Evolutionary conservation across 495 filamentous ascomycete species (phyloP).

Genomic region (Penicillium simplicissimum): DNA sequence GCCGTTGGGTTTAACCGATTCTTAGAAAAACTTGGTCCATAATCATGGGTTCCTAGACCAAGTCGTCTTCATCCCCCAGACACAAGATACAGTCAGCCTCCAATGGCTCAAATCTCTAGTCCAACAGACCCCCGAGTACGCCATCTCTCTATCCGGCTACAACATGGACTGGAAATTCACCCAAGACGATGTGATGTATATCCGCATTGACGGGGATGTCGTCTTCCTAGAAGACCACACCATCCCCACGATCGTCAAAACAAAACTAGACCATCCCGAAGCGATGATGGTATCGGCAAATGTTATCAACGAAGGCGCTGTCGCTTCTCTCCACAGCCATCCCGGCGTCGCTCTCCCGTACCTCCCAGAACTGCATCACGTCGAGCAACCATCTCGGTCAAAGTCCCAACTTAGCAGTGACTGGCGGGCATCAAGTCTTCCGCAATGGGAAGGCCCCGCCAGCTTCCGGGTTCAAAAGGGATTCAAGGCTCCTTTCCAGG

Average conservation of each 20-base stretch:
- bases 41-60: slow-evolving; percentile 56
- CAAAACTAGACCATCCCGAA: slow-evolving; percentile 49
- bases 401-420: slow-evolving; percentile 21
- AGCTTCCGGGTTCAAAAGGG: slow-evolving; percentile 27
- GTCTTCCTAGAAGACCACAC: slow-evolving; percentile 55
- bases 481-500: slow-evolving; percentile 30
- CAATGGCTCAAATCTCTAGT: slow-evolving; percentile 43
- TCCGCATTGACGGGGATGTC: slow-evolving; percentile 59
- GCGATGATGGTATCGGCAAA: slow-evolving; percentile 54
- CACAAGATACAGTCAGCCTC: slow-evolving; percentile 45
- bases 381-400: slow-evolving; percentile 18
- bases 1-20: slow-evolving; percentile 8
- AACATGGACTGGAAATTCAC: slow-evolving; percentile 23
- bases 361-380: slow-evolving; percentile 32
- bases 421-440: slow-evolving; percentile 35
- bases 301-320: slow-evolving; percentile 46
- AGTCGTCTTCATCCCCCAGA: slow-evolving; percentile 55
- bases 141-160: slow-evolving; percentile 20
- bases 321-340: slow-evolving; percentile 39
- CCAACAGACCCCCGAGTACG: slow-evolving; percentile 30
- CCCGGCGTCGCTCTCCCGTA: slow-evolving; percentile 40
- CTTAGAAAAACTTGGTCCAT: slow-evolving; percentile 49
- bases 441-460: slow-evolving; percentile 32
- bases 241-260: slow-evolving; percentile 54
- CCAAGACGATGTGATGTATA: slow-evolving; percentile 43